phyloP scores from a whole-genome alignment of 1,139 yeast genomes.

The Saccharomycopsis hybrid region DNA sequence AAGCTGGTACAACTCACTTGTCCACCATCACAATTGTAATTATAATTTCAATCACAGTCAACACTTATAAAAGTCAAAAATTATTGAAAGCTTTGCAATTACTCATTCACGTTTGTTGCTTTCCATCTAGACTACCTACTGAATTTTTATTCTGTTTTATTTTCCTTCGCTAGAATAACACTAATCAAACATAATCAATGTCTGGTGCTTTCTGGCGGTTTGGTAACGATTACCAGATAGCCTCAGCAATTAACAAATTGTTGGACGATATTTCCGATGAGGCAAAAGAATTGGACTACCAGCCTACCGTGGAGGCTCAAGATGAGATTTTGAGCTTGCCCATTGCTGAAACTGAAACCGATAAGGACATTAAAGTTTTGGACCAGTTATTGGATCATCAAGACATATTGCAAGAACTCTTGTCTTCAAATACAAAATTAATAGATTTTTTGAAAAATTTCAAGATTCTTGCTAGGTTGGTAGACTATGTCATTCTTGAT shows the following conservation, averaged over 20 bases:
- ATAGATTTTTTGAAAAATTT: constrained; percentile 42
- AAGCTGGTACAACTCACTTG: too few relatives aligned
- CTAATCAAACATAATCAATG: constrained; percentile 33
- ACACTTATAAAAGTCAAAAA: too few relatives aligned
- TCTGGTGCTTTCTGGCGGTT: constrained; percentile 89
- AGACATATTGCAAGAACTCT: constrained; percentile 30
- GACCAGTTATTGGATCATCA: constrained; percentile 37
- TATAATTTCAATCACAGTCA: too few relatives aligned
- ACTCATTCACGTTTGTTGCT: too few relatives aligned
- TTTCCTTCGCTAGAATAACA: too few relatives aligned
- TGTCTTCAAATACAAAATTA: constrained; percentile 37
- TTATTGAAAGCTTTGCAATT: too few relatives aligned
- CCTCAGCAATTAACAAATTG: constrained; percentile 66
- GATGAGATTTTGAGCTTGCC: constrained; percentile 12
- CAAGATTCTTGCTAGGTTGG: constrained; percentile 32
- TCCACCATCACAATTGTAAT: too few relatives aligned
- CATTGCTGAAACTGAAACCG: constrained; percentile 7
- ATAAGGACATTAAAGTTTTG: constrained; percentile 27
- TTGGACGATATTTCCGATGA: constrained; percentile 39
- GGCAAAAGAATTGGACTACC: constrained; percentile 24
- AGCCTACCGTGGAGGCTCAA: constrained; percentile 25
- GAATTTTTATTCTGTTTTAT: too few relatives aligned
- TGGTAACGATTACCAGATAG: constrained; percentile 75
- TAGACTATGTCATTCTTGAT: constrained; percentile 27
- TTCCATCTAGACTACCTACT: too few relatives aligned